phyloP scores from a whole-genome alignment of 2,329 filamentous ascomycete genomes.

The Dactylonectria estremocensis region DNA sequence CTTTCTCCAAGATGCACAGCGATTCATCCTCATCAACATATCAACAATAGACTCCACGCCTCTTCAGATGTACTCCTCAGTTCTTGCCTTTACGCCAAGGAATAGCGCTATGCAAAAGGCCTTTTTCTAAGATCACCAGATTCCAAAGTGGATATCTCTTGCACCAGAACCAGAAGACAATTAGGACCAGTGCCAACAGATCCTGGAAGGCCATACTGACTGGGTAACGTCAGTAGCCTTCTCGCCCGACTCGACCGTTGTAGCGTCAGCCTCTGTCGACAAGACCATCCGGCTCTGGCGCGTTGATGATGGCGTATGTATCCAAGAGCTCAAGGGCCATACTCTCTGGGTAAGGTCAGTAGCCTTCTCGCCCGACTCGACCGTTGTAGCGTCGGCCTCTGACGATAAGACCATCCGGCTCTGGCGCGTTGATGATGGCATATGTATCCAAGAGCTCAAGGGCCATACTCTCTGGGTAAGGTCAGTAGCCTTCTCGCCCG shows the following conservation, averaged over 20 bases:
- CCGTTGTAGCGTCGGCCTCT: neutral
- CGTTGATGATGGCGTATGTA: too few relatives aligned
- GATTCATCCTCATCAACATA: neutral
- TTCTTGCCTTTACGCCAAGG: too few relatives aligned
- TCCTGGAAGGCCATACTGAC: constrained; percentile 1
- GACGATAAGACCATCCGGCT: neutral
- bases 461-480: neutral
- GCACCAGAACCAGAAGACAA: constrained; percentile 4
- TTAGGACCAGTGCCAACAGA: constrained; percentile 10
- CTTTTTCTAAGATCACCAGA: neutral
- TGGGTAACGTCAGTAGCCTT: neutral
- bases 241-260: too few relatives aligned
- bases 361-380: constrained; percentile 1
- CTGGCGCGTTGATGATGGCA: constrained; percentile 1
- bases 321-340: neutral
- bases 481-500: constrained; percentile 8
- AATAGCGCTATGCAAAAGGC: neutral
- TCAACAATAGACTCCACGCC: neutral
- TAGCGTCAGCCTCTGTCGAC: too few relatives aligned
- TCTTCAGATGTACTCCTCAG: constrained; percentile 21
- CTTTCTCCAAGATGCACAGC: constrained; percentile 7
- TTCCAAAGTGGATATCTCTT: constrained; percentile 11
- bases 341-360: neutral
- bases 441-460: neutral
- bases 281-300: too few relatives aligned